These are phyloP conservation scores for Hyphodiscus hymeniophilus DNA, from an alignment of 495 filamentous ascomycete genomes.

Conservation along the genomic window DNA sequence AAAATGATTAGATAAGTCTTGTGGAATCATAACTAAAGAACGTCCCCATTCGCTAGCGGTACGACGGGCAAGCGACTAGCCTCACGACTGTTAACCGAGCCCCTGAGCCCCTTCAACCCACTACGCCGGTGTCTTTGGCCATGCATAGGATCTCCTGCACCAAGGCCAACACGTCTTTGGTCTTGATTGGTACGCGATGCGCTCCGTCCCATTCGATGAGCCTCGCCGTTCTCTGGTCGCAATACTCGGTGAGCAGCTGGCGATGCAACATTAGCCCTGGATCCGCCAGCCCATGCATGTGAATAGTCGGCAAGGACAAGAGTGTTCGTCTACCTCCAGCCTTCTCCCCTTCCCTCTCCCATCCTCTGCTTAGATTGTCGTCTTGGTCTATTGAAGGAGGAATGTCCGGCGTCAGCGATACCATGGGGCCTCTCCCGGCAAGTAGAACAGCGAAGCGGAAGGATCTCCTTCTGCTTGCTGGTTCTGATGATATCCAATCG, in stretches of 20 bases:
- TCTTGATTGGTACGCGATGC: slow-evolving; percentile 52
- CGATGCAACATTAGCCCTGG: slow-evolving; percentile 43
- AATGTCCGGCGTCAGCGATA: slow-evolving; percentile 30
- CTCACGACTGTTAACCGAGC: too few species aligned
- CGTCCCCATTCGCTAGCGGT: too few species aligned
- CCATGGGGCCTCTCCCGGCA: slow-evolving; percentile 48
- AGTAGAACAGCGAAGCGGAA: slow-evolving; percentile 33
- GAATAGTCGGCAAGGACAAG: slow-evolving; percentile 44
- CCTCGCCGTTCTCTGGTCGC: slow-evolving; percentile 31
- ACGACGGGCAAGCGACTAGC: too few species aligned
- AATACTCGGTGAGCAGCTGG: slow-evolving; percentile 41
- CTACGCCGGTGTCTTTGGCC: slow-evolving; percentile 20
- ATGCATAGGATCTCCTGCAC: slow-evolving; percentile 36
- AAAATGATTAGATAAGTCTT: too few species aligned
- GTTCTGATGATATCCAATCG: too few species aligned
- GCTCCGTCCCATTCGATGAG: slow-evolving; percentile 55
- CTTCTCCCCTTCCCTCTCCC: too few species aligned
- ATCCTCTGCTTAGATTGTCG: too few species aligned
- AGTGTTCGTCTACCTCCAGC: too few species aligned
- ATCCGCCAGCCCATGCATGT: slow-evolving; percentile 55
- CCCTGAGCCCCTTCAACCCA: too few species aligned
- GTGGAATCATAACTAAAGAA: too few species aligned
- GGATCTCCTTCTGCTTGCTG: slow-evolving; percentile 13
- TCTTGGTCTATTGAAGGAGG: background rate
- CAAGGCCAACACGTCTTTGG: slow-evolving; percentile 39